These are phyloP conservation scores for Cyanodermella asteris DNA, from an alignment of 2,329 filamentous ascomycete species.

Conservation along the genomic window DNA sequence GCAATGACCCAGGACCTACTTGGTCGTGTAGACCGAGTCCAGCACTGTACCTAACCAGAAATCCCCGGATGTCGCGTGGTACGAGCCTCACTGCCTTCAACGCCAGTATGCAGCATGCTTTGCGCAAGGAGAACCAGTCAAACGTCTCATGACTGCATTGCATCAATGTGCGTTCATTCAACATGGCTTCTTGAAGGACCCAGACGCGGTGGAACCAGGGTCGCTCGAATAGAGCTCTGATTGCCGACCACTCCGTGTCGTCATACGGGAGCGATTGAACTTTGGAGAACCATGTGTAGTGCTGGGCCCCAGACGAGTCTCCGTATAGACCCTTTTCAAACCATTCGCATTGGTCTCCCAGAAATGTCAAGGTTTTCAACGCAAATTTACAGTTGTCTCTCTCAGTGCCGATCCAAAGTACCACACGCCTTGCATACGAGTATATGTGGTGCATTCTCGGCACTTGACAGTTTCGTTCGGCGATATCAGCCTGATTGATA, in stretches of 20 bases:
- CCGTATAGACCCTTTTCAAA: constrained; percentile 1
- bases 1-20: no score
- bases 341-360: constrained; percentile 1
- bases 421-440: constrained; percentile 9
- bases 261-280: constrained; percentile 2
- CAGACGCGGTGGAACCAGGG: constrained; percentile 2
- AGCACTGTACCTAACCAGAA: no score
- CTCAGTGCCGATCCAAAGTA: constrained; percentile 10
- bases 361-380: background rate
- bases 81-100: no score
- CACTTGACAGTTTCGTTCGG: constrained; percentile 9
- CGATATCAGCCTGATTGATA: constrained; percentile 10
- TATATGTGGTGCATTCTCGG: constrained; percentile 7
- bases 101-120: no score
- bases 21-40: no score
- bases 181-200: no score
- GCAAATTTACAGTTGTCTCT: constrained; percentile 2
- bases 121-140: no score
- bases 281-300: constrained; percentile 1
- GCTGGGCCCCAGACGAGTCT: constrained; percentile 2
- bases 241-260: constrained; percentile 2
- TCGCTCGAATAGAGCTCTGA: constrained; percentile 2
- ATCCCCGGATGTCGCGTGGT: no score
- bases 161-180: no score
- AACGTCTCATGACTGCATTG: no score